These are phyloP conservation scores for Acacia crassicarpa DNA, from an alignment of 306 rosid genomes.

Conservation along the genomic window DNA sequence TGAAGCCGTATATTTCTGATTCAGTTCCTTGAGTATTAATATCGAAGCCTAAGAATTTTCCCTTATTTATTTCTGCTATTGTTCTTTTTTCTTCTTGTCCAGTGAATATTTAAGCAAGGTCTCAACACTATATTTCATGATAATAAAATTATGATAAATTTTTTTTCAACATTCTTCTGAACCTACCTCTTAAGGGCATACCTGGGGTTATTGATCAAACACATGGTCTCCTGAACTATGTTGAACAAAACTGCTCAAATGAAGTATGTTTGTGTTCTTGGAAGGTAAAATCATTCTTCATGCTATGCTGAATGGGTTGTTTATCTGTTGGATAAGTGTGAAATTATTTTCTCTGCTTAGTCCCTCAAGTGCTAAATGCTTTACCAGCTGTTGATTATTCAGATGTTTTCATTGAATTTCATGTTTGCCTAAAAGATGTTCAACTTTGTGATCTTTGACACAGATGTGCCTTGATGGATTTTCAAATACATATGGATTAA, in stretches of 20 bases:
- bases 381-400: not conserved
- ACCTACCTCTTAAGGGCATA: not conserved
- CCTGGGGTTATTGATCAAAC: conserved; percentile 7
- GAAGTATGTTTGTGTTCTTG: conserved; percentile 84
- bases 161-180: too few relatives aligned
- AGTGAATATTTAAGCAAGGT: too few relatives aligned
- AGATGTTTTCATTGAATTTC: not conserved
- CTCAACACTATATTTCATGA: too few relatives aligned
- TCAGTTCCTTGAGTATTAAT: too few relatives aligned
- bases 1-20: too few relatives aligned
- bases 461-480: too few relatives aligned
- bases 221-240: too few relatives aligned
- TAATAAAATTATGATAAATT: too few relatives aligned
- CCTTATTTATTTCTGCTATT: too few relatives aligned
- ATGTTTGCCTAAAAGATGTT: not conserved
- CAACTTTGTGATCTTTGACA: not conserved
- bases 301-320: not conserved
- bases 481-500: too few relatives aligned
- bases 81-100: too few relatives aligned
- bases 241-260: conserved; percentile 24
- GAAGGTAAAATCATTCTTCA: conserved; percentile 59
- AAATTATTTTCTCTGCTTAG: not conserved
- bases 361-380: not conserved
- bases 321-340: not conserved
- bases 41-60: too few relatives aligned